Percentiles rank a stretch among this genome's conserved stretches.
Conservation (phyloP, 208 protist species). For the Trypanosoma melophagium region DNA sequence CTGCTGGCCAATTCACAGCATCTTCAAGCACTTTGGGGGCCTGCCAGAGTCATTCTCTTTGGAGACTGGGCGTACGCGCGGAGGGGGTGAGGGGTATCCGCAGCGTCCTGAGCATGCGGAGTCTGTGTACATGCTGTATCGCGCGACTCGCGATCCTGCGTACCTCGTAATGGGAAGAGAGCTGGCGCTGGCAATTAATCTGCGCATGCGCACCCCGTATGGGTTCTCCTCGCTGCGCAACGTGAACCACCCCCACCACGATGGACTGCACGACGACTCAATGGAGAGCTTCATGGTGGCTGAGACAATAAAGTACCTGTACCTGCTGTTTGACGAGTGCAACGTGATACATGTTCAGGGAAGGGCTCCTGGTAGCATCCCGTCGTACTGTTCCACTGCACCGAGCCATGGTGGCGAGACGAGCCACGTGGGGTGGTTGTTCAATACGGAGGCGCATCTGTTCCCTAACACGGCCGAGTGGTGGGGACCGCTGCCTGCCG, state of each 20-base stretch:
- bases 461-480: conserved; percentile 45
- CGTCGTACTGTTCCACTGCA: background rate
- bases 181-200: conserved; percentile 54
- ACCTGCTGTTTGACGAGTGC: conserved; percentile 88
- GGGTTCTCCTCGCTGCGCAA: conserved; percentile 47
- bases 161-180: conserved; percentile 70
- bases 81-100: conserved; percentile 38
- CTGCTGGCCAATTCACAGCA: conserved; percentile 44
- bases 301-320: conserved; percentile 97
- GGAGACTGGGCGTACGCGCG: background rate
- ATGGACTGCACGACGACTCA: conserved; percentile 40
- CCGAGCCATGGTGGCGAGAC: no score
- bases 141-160: conserved; percentile 55
- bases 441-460: conserved; percentile 51
- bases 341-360: conserved; percentile 33
- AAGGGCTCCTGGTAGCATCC: conserved; percentile 10
- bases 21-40: conserved; percentile 71
- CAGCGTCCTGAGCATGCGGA: conserved; percentile 89
- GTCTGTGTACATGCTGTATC: conserved; percentile 79
- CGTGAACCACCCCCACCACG: conserved; percentile 28
- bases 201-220: conserved; percentile 48
- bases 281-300: conserved; percentile 95
- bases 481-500: conserved; percentile 20
- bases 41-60: conserved; percentile 67
- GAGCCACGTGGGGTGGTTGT: no score